Conservation (phyloP, 106 monocot genomes). For the Alisma plantagoaquatica region DNA sequence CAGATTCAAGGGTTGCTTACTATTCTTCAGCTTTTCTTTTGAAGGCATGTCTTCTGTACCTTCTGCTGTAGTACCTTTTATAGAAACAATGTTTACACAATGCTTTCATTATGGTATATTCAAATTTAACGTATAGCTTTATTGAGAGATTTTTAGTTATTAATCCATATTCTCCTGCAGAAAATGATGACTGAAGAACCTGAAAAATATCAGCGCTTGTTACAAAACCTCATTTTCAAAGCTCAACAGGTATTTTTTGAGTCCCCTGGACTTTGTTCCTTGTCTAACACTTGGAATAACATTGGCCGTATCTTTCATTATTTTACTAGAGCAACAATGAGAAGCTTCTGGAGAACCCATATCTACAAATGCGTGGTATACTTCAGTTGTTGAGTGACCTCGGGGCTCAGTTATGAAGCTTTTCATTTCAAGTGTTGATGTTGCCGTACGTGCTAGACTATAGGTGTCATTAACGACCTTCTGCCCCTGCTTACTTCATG, state of each 20-base stretch:
- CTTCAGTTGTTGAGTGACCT: slow-evolving; percentile 76
- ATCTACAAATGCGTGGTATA: slow-evolving; percentile 98
- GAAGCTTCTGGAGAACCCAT: slow-evolving; percentile 96
- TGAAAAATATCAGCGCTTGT: slow-evolving; percentile 87
- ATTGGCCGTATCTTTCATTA: background rate
- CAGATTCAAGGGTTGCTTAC: slow-evolving; percentile 94
- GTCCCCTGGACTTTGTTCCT: background rate
- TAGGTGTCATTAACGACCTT: background rate
- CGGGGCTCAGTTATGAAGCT: slow-evolving; percentile 31
- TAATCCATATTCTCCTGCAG: slow-evolving; percentile 26
- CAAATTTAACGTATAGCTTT: background rate
- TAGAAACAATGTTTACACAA: background rate
- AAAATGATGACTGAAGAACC: slow-evolving; percentile 97
- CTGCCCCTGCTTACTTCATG: background rate
- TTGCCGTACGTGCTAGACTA: background rate
- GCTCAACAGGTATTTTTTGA: slow-evolving; percentile 73
- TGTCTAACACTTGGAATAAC: background rate
- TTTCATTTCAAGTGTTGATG: background rate
- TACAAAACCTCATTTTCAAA: slow-evolving; percentile 83
- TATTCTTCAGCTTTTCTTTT: slow-evolving; percentile 94
- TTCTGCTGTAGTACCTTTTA: background rate
- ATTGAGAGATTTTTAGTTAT: background rate
- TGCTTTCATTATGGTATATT: background rate
- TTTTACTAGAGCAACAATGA: slow-evolving; percentile 82
- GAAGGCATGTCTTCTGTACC: slow-evolving; percentile 39